Evolutionary conservation across 108 stramenopile genomes (phyloP), one percentile per base, ranked within the genome.

Genomic region (Aurantiochytrium sp.): DNA sequence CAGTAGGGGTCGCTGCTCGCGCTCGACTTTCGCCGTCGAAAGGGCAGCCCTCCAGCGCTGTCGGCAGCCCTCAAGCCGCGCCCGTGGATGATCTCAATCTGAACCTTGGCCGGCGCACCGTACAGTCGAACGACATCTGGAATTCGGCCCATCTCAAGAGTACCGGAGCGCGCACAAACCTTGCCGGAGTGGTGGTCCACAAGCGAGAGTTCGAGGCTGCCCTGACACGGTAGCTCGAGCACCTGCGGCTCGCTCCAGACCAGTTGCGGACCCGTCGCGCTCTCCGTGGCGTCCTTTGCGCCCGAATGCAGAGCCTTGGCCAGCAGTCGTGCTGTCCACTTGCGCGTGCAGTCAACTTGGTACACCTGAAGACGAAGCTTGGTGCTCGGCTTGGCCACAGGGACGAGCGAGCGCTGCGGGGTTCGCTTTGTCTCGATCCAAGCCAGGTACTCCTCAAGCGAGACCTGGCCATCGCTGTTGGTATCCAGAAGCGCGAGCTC

Each of bases 1-100:
- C 73, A 81, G 45, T 81, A 81, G 19, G 73, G 73, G 39, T 81
- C 73, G 39, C 73, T 81, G 73, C 1, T 52, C 17, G 50, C 50
- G 17, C 15, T 52, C 8, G 0, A 1, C 8, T n/a, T n/a, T n/a
- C n/a, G n/a, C n/a, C n/a, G n/a, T 8, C 17, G 50, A 52, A 17
- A 52, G 50, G 50, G 15, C 15, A 52, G 8, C 6, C 8, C 8
- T 0, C 73, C 73, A 0, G 17, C 30, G 17, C 19, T 81, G 45
- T 81, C 73, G 36, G 73, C 73, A 39, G 73, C 73, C 19, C 73
- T 6, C 12, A 81, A n/a, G 17, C 45, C 45, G n/a, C 45, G 42
- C 0, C 19, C 73, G 32, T 24, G 39, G 10, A 42, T 48, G 2
- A 81, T 24, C 73, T 48, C 42, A 17, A 48, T 30, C 12, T 12